Percentiles rank a stretch among this genome's conserved stretches.
These are phyloP conservation scores for Fraxinus sp. DNA, from an alignment of 305 asterid species.

Conservation along the genomic window DNA sequence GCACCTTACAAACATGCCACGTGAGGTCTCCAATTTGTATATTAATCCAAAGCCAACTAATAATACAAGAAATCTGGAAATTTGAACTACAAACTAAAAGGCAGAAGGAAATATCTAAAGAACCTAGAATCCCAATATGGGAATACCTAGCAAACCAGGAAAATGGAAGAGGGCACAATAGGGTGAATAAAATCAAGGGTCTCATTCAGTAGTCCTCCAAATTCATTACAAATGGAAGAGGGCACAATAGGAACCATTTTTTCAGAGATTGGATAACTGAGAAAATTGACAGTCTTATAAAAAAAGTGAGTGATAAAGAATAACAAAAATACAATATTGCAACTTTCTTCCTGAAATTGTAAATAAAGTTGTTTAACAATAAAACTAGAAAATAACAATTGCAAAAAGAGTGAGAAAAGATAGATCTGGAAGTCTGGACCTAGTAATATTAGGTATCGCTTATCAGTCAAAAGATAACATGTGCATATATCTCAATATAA, in stretches of 20 bases:
- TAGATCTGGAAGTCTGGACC: not conserved
- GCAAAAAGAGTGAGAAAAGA: not conserved
- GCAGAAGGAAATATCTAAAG: not conserved
- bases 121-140: not conserved
- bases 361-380: not conserved
- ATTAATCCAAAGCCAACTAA: not conserved
- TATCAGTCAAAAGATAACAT: not conserved
- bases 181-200: not conserved
- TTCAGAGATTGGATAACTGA: not conserved
- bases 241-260: no score
- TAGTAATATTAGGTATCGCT: not conserved
- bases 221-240: no score
- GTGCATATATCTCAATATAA: not conserved
- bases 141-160: not conserved
- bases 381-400: not conserved
- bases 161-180: not conserved
- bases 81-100: not conserved
- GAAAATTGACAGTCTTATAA: not conserved
- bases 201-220: not conserved
- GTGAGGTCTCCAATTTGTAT: not conserved
- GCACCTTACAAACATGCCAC: not conserved
- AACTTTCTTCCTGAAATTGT: not conserved
- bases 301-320: not conserved
- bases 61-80: not conserved
- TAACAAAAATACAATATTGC: not conserved